phyloP scores from a whole-genome alignment of 805 yeast genomes.

The Hagleromyces aurorensis region DNA sequence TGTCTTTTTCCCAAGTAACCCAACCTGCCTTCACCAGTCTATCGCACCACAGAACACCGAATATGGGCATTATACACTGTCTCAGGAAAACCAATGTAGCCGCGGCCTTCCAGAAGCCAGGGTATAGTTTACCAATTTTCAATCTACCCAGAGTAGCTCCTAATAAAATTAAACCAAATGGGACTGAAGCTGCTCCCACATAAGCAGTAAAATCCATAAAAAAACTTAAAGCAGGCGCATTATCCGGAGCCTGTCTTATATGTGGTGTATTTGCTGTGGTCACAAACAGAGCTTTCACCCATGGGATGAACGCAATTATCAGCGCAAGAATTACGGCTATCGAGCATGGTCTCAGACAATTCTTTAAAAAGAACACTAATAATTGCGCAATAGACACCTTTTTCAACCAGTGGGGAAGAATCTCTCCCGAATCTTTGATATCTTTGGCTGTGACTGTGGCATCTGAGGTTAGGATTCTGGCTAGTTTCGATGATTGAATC shows the following conservation, averaged over 20 bases:
- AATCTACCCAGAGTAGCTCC: slow-evolving; percentile 88
- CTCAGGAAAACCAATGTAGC: slow-evolving; percentile 48
- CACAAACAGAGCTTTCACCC: slow-evolving; percentile 71
- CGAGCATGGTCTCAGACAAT: slow-evolving; percentile 67
- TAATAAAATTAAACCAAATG: slow-evolving; percentile 71
- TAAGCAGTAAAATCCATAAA: slow-evolving; percentile 74
- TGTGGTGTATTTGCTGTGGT: slow-evolving; percentile 34
- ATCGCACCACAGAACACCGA: slow-evolving; percentile 62
- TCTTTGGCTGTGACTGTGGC: slow-evolving; percentile 28
- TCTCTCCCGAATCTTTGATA: slow-evolving; percentile 25
- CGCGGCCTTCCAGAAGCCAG: slow-evolving; percentile 63
- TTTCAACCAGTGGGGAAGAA: slow-evolving; percentile 21
- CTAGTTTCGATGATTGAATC: slow-evolving; percentile 20
- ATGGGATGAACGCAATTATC: slow-evolving; percentile 75
- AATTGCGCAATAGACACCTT: slow-evolving; percentile 26
- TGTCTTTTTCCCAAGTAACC: slow-evolving; percentile 41
- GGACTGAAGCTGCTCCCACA: slow-evolving; percentile 84
- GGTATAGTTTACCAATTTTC: slow-evolving; percentile 49
- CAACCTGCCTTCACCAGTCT: slow-evolving; percentile 61
- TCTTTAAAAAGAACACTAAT: slow-evolving; percentile 36
- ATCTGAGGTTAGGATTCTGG: slow-evolving; percentile 30
- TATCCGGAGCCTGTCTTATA: slow-evolving; percentile 77
- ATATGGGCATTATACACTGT: slow-evolving; percentile 67
- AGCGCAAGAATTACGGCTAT: slow-evolving; percentile 59
- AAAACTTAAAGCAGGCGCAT: slow-evolving; percentile 76